Base-by-base conservation (phyloP, 2,329 filamentous ascomycete species). In the Colletotrichum spaethianum region DNA sequence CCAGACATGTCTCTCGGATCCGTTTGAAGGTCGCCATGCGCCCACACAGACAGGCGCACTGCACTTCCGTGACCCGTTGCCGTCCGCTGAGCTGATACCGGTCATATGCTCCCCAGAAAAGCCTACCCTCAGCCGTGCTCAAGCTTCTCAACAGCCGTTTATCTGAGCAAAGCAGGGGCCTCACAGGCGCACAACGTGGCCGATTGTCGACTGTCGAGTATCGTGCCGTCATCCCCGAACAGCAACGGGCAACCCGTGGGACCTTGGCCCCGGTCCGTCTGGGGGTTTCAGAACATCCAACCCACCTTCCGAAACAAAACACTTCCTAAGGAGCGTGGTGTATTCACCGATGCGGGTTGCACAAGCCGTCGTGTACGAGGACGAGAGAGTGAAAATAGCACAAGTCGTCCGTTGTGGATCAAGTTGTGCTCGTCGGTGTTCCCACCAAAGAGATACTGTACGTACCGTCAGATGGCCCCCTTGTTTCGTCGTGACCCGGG, bases 321-420 rank as follows among this genome's bases (percentile, higher is more conserved):
- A 53, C 65, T 63, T 28, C 59, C 60, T 46, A 42, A 50, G 53
- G n/a, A 59, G 57, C 73, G 68, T 75, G 73, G 72, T 74, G 65
- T 73, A 67, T 74, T 74, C 73, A 40, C 73, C 73, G 73, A 74
- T 67, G 38, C 44, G 44, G 42, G 61, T 70, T 67, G 73, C 56
- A 74, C 71, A 63, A 64, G 42, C 48, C 38, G 20, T 63, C 28
- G 46, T 63, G 69, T 72, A 53, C 69, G 69, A 69, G 64, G 36
- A 59, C 52, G 55, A 57, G 48, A 40, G 48, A 64, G 33, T 36
- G 38, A 20, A 48, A 56, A 52, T 62, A 63, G 57, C 44, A 67
- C 59, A 72, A 63, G n/a, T 44, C 31, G 55, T 38, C 65, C 48
- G 56, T 26, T 63, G 48, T 42, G 63, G 40, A 46, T 48, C 28